Conservation (phyloP, 305 asterid genomes). For the Lippia alba region DNA sequence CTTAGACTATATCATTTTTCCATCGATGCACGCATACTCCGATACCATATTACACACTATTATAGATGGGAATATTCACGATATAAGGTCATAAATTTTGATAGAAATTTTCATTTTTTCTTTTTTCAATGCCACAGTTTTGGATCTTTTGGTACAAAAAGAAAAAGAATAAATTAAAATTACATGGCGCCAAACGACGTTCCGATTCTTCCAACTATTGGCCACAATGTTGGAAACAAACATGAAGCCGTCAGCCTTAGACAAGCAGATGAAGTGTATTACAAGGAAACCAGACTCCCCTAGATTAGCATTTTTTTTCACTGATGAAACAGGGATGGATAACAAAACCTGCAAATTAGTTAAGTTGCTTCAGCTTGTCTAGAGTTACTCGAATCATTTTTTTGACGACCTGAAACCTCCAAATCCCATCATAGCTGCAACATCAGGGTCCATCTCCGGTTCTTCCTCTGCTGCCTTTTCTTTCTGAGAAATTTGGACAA, state of each 20-base stretch:
- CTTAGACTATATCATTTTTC: no score
- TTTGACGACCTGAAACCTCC: constrained; percentile 90
- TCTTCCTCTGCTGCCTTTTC: constrained; percentile 85
- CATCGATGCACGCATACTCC: no score
- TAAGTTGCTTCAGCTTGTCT: background rate
- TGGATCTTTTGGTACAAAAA: background rate
- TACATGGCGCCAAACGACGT: background rate
- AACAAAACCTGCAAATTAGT: constrained; percentile 3
- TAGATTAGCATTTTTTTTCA: background rate
- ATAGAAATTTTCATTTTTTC: no score
- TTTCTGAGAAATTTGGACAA: constrained; percentile 51
- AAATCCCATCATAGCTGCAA: constrained; percentile 96
- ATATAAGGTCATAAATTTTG: no score
- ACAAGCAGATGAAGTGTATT: background rate
- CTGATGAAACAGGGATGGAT: constrained; percentile 12
- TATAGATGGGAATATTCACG: no score
- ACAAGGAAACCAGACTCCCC: background rate
- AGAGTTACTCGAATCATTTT: constrained; percentile 53
- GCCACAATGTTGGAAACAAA: background rate
- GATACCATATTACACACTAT: no score
- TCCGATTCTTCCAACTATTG: constrained; percentile 2
- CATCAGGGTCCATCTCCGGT: constrained; percentile 86
- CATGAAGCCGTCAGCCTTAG: background rate
- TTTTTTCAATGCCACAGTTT: no score
- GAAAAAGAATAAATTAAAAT: background rate